phyloP scores from a whole-genome alignment of 2,329 filamentous ascomycete species.

The Arthrobotrys iridis region DNA sequence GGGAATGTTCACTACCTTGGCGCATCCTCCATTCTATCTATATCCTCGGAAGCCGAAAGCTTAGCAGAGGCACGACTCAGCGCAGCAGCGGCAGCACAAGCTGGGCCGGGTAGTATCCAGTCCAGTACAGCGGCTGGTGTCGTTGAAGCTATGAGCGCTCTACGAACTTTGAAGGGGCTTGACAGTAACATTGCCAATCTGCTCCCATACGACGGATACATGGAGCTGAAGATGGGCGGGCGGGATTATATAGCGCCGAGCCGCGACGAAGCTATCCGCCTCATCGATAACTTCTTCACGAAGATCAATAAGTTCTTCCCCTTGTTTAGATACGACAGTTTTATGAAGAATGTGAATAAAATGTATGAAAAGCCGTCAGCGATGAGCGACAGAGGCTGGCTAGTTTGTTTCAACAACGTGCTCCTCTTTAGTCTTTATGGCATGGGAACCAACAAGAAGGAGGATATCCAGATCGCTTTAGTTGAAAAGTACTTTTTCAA shows the following conservation, averaged over 20 bases:
- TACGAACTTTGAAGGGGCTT: constrained; percentile 55
- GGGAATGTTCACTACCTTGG: constrained; percentile 58
- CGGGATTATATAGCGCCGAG: constrained; percentile 50
- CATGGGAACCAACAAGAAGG: constrained; percentile 49
- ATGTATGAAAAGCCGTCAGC: constrained; percentile 53
- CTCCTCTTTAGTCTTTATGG: constrained; percentile 58
- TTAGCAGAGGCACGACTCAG: constrained; percentile 56
- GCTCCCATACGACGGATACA: constrained; percentile 57
- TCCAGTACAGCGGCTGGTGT: constrained; percentile 28
- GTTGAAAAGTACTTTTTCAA: constrained; percentile 57
- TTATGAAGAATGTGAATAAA: constrained; percentile 54
- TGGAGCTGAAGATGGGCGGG: constrained; percentile 56
- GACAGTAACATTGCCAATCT: constrained; percentile 56
- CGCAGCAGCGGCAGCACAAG: constrained; percentile 37
- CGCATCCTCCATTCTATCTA: constrained; percentile 56
- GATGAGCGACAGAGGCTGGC: constrained; percentile 57
- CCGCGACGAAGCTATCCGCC: constrained; percentile 47
- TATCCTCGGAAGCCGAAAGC: constrained; percentile 57
- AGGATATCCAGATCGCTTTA: constrained; percentile 47
- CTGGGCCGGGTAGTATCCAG: constrained; percentile 22
- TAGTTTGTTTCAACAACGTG: constrained; percentile 58
- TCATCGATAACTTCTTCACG: constrained; percentile 54
- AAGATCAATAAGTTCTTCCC: constrained; percentile 53
- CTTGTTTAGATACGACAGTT: constrained; percentile 49
- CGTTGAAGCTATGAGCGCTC: constrained; percentile 56